Conservation (phyloP, 805 yeast genomes). For the Lipomyces chichibuensis region DNA sequence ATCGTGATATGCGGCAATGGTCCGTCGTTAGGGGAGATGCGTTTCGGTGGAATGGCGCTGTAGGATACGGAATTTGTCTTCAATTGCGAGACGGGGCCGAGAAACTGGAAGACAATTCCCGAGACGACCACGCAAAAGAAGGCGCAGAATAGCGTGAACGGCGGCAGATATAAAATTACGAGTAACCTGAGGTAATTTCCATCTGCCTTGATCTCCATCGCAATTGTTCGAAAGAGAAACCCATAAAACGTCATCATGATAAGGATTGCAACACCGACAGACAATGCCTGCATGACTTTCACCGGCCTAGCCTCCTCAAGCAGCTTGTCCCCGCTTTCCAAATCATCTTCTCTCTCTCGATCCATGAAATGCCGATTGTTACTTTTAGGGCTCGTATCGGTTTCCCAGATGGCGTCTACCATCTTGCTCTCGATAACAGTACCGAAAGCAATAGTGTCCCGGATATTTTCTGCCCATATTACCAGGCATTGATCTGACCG, state of each 20-base stretch:
- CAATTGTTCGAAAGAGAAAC: slow-evolving; percentile 22
- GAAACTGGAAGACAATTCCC: slow-evolving; percentile 14
- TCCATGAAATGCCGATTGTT: not conserved
- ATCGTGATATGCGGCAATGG: slow-evolving; percentile 29
- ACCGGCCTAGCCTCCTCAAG: slow-evolving; percentile 7
- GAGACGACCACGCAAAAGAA: slow-evolving; percentile 28
- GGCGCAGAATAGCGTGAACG: slow-evolving; percentile 18
- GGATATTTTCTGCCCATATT: slow-evolving; percentile 21
- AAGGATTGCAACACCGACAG: slow-evolving; percentile 16
- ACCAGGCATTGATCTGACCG: slow-evolving; percentile 11
- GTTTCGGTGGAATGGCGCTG: slow-evolving; percentile 20
- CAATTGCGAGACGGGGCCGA: slow-evolving; percentile 29
- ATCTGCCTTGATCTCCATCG: slow-evolving; percentile 27
- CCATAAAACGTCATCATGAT: slow-evolving; percentile 23
- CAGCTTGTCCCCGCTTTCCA: not conserved
- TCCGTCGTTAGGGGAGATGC: slow-evolving; percentile 20
- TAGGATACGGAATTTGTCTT: slow-evolving; percentile 21
- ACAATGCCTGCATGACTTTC: slow-evolving; percentile 5
- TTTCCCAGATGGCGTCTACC: slow-evolving; percentile 15
- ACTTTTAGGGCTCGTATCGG: not conserved
- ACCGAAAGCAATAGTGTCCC: slow-evolving; percentile 8
- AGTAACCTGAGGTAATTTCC: slow-evolving; percentile 15
- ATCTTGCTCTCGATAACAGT: slow-evolving; percentile 9
- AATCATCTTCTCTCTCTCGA: not conserved
- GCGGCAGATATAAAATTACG: slow-evolving; percentile 17